Percentiles rank a stretch among this genome's conserved stretches.
These are phyloP conservation scores for Pythium utonaiense DNA, from an alignment of 352 stramenopile genomes.

Conservation along the genomic window DNA sequence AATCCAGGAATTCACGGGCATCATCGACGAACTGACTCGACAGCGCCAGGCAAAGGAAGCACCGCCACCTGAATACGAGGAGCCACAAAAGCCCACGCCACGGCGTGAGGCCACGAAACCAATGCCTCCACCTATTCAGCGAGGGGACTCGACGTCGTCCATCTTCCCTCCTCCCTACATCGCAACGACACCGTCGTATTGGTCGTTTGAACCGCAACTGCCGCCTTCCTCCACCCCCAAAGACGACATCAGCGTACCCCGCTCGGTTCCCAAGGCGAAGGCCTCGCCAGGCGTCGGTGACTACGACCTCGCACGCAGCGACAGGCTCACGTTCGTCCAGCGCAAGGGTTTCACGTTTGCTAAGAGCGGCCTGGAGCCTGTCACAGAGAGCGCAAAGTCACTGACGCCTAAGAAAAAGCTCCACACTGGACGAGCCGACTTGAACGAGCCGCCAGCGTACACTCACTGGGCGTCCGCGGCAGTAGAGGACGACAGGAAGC, in stretches of 20 bases:
- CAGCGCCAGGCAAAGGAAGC: background rate
- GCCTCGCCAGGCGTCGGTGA: constrained; percentile 34
- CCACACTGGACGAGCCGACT: background rate
- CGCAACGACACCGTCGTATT: constrained; percentile 17
- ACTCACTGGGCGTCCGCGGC: constrained; percentile 17
- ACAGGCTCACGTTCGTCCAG: constrained; percentile 43
- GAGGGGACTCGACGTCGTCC: constrained; percentile 3
- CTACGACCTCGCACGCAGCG: constrained; percentile 47
- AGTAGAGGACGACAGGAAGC: background rate
- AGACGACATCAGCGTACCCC: constrained; percentile 6
- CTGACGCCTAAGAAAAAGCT: constrained; percentile 5
- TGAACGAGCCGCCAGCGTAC: constrained; percentile 7
- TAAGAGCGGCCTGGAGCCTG: constrained; percentile 6
- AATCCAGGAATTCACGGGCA: constrained; percentile 10
- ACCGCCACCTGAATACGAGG: background rate
- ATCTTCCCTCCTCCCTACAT: constrained; percentile 22
- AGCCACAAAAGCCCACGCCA: background rate
- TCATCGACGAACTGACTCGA: constrained; percentile 3
- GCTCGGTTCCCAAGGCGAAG: constrained; percentile 11
- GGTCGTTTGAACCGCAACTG: constrained; percentile 23
- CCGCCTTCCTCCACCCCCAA: constrained; percentile 20
- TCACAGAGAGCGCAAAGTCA: constrained; percentile 23
- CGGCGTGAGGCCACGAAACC: background rate
- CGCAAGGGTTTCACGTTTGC: constrained; percentile 38
- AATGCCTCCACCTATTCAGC: constrained; percentile 4